Base-by-base conservation (phyloP, 2,329 filamentous ascomycete species). In the Microcyclosporella mali region DNA sequence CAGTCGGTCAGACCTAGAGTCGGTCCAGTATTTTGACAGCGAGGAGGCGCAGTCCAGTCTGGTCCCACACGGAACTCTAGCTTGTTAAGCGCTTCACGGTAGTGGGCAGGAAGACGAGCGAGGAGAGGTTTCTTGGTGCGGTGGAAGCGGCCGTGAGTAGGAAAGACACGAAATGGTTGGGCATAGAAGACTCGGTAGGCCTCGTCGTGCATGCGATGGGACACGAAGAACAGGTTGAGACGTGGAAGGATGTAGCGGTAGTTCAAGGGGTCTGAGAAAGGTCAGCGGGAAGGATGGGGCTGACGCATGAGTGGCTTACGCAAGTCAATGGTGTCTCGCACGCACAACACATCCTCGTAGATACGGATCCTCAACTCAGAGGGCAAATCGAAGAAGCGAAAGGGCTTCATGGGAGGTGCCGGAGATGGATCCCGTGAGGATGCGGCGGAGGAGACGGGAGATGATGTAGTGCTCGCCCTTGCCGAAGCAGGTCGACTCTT, bases 121-220 rank as follows among this genome's bases (percentile, higher is more conserved):
- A 89, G 70, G 0, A 89, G 69, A 1, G 84, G 84, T 52, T 78
- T 78, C 66, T 85, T 85, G 21, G 79, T 81, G 65, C 86, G 83
- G 69, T 85, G 85, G 65, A 82, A 81, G 30, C 75, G 72, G 33
- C 79, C 79, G 4, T 75, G 70, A 2, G 74, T 79, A 10, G 82
- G 81, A 55, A 87, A 88, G 28, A 88, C 61, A 41, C 82, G 79
- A 40, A 84, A 75, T 0, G 74, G 71, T 40, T 77, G 74, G 57
- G 75, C 76, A 64, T 84, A 87, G 60, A 86, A 84, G 48, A 74
- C 70, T 52, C 81, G 73, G 1, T 77, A 75, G 1, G 82, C 79
- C 62, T 88, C 84, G 12, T 64, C 59, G 56, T 84, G 77, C 31
- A 85, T 67, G 39, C 72, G 74, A 40, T 71, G 74, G 57, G 76